phyloP scores from a whole-genome alignment of 2,329 filamentous ascomycete species.

The Rhexocercosporidium sp. region DNA sequence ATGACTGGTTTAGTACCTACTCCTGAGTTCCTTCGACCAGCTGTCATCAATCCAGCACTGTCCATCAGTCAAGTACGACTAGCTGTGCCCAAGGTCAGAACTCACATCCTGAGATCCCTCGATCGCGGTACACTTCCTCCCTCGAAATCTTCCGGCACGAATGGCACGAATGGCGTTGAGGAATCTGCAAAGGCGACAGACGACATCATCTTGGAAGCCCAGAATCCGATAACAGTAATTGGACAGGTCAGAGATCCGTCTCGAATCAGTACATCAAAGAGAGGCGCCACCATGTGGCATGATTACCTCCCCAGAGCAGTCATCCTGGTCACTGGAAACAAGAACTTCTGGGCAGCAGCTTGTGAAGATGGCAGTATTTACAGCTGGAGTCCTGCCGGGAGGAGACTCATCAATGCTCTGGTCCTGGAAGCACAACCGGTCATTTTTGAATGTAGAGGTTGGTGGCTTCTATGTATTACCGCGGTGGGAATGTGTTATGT shows the following conservation, averaged over 20 bases:
- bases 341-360: slow-evolving; percentile 88
- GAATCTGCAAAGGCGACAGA: slow-evolving; percentile 68
- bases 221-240: slow-evolving; percentile 72
- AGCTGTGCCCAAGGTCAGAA: slow-evolving; percentile 85
- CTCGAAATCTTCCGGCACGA: slow-evolving; percentile 40
- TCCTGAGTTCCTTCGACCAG: slow-evolving; percentile 86
- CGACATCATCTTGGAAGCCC: slow-evolving; percentile 84
- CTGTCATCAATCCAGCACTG: slow-evolving; percentile 82
- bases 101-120: slow-evolving; percentile 80
- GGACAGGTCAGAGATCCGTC: slow-evolving; percentile 77
- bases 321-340: slow-evolving; percentile 88
- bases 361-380: slow-evolving; percentile 93
- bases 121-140: slow-evolving; percentile 64
- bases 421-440: slow-evolving; percentile 92
- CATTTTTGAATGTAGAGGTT: slow-evolving; percentile 86
- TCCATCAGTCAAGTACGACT: slow-evolving; percentile 83
- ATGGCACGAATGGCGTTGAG: slow-evolving; percentile 49
- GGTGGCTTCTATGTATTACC: slow-evolving; percentile 89
- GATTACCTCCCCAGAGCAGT: slow-evolving; percentile 89
- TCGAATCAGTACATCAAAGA: slow-evolving; percentile 79
- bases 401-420: slow-evolving; percentile 82
- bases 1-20: slow-evolving; percentile 67
- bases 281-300: slow-evolving; percentile 85
- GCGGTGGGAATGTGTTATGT: slow-evolving; percentile 89
- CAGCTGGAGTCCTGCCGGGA: slow-evolving; percentile 89